Conservation (phyloP, 2,329 filamentous ascomycete genomes). For the Fusarium sp. region DNA sequence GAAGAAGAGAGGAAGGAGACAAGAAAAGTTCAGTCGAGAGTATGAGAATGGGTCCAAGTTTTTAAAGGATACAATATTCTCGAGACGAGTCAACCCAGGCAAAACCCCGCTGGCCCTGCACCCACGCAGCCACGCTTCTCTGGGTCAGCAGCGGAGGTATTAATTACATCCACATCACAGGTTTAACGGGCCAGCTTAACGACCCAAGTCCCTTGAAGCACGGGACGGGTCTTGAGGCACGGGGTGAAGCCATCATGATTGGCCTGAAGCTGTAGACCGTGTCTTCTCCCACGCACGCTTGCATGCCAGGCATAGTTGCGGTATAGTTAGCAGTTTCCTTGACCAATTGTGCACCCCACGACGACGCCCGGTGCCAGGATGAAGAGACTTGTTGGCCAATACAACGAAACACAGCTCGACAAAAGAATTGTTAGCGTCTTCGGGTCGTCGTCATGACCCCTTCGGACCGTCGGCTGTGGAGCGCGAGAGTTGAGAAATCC, state of each 20-base stretch:
- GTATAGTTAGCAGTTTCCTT: constrained; percentile 26
- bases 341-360: constrained; percentile 33
- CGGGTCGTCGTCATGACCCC: constrained; percentile 47
- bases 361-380: constrained; percentile 18
- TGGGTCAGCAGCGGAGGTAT: constrained; percentile 36
- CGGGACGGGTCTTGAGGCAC: constrained; percentile 1
- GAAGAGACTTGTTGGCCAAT: constrained; percentile 38
- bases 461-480: constrained; percentile 50
- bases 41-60: constrained; percentile 15
- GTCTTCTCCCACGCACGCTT: constrained; percentile 22
- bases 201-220: constrained; percentile 8
- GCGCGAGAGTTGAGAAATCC: constrained; percentile 17
- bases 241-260: constrained; percentile 27
- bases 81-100: constrained; percentile 14
- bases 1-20: not conserved
- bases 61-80: constrained; percentile 26
- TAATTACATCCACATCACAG: constrained; percentile 24
- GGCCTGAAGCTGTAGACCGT: constrained; percentile 12
- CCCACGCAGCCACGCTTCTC: constrained; percentile 40
- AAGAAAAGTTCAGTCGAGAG: constrained; percentile 6
- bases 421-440: constrained; percentile 44
- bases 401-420: constrained; percentile 20
- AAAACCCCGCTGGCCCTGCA: constrained; percentile 24
- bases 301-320: constrained; percentile 21
- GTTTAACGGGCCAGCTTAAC: not conserved